Base-by-base conservation (phyloP, 1,284 basidiomycete genomes). In the Moesziomyces sp. region DNA sequence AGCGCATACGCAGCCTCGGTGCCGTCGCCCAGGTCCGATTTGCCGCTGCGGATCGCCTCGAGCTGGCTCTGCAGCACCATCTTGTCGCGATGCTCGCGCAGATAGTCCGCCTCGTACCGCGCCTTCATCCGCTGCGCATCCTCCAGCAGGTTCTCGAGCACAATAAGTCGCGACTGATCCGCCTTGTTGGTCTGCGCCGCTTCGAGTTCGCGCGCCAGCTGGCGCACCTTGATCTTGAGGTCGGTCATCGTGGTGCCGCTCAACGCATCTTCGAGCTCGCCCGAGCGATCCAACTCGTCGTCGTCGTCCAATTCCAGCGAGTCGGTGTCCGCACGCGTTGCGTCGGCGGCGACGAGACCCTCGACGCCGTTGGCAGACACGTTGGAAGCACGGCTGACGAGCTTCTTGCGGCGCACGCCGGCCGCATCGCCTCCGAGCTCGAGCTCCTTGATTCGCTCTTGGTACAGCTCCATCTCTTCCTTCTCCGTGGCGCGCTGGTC, bases 81-180 rank as follows among this genome's bases (percentile, higher is more conserved):
- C 83, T 91, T 92, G 84, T 92, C 91, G 26, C 93, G 87, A 84
- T 95, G 93, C 26, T 91, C 91, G 3, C 89, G 88, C 11, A 97
- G 86, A 82, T 95, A 97, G 82, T 97, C 94, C 14, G 87, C 86
- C 85, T 97, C 94, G 79, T 97, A 97, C 28, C 93, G 88, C 40
- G 89, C 87, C 86, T 96, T 95, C 89, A 93, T 91, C 70, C 91
- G 88, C 74, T 92, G 93, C 38, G 94, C 91, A 78, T 97, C 95
- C 53, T 94, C 92, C 52, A 98, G 87, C 62, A 97, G 85, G 75
- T 93, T 94, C 86, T 97, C 93, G 42, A 97, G 86, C 8, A 96
- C 92, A 14, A 93, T 83, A 3, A 94, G 86, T 23, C 90, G 88
- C 64, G 90, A 91, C 5, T 89, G 87, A 77, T 93, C 92, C 11